Evolutionary conservation across 129 eudicot species (phyloP).

Genomic region (Ambrosia artemisiifolia): DNA sequence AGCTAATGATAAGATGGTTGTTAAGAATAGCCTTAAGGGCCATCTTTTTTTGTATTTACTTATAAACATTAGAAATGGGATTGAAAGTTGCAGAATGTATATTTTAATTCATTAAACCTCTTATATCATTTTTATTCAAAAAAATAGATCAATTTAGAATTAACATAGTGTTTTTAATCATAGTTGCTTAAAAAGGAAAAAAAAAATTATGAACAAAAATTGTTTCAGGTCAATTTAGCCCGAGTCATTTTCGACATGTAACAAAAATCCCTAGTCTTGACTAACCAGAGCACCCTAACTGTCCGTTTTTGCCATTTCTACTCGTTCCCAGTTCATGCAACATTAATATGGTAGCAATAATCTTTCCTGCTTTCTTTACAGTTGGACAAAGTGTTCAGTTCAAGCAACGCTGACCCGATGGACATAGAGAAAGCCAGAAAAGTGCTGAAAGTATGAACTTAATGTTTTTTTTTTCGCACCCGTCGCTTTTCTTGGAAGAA

Average conservation of each 20-base stretch:
- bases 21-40: background rate
- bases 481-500: background rate
- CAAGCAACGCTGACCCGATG: constrained; percentile 51
- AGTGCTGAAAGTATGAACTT: constrained; percentile 48
- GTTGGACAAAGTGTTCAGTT: constrained; percentile 75
- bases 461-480: background rate
- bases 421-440: constrained; percentile 70
- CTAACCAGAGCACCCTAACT: background rate
- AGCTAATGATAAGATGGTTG: background rate
- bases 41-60: background rate
- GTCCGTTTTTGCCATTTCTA: background rate
- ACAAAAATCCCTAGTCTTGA: background rate
- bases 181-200: background rate
- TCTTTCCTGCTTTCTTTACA: constrained; percentile 17
- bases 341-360: background rate
- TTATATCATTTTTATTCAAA: background rate
- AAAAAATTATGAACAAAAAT: background rate
- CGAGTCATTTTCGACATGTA: background rate
- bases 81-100: background rate
- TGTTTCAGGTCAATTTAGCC: background rate
- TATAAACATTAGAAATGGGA: background rate
- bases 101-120: background rate
- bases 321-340: background rate
- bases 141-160: background rate
- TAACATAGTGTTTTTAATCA: background rate